Conservation (phyloP, 352 stramenopile species). For the Pythium sukuiense region DNA sequence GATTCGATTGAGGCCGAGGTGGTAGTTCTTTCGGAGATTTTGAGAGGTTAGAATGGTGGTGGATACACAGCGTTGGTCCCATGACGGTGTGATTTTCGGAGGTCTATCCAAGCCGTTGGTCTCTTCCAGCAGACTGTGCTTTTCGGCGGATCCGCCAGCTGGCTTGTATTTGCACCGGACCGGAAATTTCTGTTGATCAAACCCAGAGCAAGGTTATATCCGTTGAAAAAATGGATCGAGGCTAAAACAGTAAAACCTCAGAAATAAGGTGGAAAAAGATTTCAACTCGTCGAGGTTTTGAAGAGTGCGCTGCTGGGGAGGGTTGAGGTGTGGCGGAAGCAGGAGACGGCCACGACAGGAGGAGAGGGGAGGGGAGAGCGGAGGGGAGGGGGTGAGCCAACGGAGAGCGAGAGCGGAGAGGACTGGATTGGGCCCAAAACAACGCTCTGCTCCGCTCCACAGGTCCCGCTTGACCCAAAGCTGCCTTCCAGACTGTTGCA, state of each 20-base stretch:
- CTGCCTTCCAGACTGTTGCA: constrained; percentile 2
- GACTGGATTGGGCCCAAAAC: no score
- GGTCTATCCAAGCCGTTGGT: background rate
- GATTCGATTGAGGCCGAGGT: no score
- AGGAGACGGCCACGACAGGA: background rate
- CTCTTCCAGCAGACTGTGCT: background rate
- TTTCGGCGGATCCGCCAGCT: constrained; percentile 25
- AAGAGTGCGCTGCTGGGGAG: constrained; percentile 5
- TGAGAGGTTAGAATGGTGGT: no score
- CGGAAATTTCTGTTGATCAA: constrained; percentile 26
- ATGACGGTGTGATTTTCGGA: background rate
- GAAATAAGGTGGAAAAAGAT: constrained; percentile 25
- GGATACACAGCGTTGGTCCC: no score
- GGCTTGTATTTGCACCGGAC: constrained; percentile 17
- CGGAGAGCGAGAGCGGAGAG: constrained; percentile 7
- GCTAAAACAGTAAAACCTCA: constrained; percentile 11
- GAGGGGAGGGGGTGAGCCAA: constrained; percentile 9
- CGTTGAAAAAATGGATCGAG: background rate
- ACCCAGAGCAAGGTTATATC: constrained; percentile 22
- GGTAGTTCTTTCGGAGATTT: no score
- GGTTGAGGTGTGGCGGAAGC: constrained; percentile 4
- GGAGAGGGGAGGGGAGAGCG: background rate
- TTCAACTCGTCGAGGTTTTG: constrained; percentile 15
- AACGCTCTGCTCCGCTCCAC: background rate
- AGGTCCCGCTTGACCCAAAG: background rate